Percentiles rank a stretch among this genome's conserved stretches.
phyloP scores from a whole-genome alignment of 139 green algal species.

The Coelastrella sp. region DNA sequence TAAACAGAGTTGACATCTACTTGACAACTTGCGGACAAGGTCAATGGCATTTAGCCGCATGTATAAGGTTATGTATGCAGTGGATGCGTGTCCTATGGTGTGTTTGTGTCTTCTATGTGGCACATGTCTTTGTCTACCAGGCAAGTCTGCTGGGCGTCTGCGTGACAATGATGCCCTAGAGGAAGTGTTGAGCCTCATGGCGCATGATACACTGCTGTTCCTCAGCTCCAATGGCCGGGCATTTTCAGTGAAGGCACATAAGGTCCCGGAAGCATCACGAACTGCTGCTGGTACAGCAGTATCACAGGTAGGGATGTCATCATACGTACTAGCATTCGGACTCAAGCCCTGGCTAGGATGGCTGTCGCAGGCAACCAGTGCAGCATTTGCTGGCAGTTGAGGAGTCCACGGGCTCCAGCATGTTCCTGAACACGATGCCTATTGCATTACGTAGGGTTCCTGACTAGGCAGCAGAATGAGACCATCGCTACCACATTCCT shows the following conservation, averaged over 20 bases:
- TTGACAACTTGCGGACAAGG: too few relatives aligned
- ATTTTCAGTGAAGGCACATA: conserved; percentile 71
- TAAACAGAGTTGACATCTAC: too few relatives aligned
- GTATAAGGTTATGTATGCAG: too few relatives aligned
- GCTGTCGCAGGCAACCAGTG: neutral
- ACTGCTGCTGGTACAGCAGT: conserved; percentile 65
- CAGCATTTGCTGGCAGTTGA: neutral
- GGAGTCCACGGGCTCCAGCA: too few relatives aligned
- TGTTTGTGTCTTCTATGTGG: too few relatives aligned
- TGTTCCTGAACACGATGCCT: too few relatives aligned
- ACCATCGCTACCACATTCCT: too few relatives aligned
- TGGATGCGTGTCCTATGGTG: too few relatives aligned
- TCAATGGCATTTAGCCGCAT: too few relatives aligned
- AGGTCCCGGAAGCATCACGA: conserved; percentile 77
- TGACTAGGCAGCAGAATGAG: too few relatives aligned
- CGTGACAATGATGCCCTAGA: conserved; percentile 76
- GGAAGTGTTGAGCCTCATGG: conserved; percentile 67
- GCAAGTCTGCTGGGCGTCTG: conserved; percentile 59
- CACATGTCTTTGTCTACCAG: neutral
- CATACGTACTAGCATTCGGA: neutral
- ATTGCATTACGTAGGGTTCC: too few relatives aligned
- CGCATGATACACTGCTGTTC: conserved; percentile 88
- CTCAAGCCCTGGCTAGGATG: neutral
- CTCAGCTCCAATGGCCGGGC: conserved; percentile 75
- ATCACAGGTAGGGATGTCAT: conserved; percentile 26